A percentile compares a stretch with the other conserved stretches of the same genome.
phyloP scores from a whole-genome alignment of 345 rosid species.

The Erodium maritimum region DNA sequence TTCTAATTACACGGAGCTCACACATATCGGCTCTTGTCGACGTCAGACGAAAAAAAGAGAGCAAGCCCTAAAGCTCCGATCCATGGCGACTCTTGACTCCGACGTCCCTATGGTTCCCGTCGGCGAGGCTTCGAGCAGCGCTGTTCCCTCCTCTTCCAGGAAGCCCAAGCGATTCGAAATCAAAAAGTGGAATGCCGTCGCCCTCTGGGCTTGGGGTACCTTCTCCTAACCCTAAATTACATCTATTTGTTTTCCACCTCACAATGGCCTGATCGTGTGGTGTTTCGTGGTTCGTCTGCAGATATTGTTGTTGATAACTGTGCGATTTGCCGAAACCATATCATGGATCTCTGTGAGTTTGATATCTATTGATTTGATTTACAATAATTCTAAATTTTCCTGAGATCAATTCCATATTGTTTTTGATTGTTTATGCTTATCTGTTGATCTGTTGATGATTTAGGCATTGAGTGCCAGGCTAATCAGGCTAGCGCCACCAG shows the following conservation, averaged over 20 bases:
- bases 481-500: slow-evolving; percentile 90
- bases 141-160: slow-evolving; percentile 48
- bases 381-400: no score
- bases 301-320: slow-evolving; percentile 94
- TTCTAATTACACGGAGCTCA: no score
- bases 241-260: no score
- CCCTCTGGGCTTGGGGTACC: slow-evolving; percentile 96
- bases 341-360: slow-evolving; percentile 89
- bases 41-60: no score
- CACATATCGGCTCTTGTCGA: no score
- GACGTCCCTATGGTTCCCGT: slow-evolving; percentile 74
- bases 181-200: slow-evolving; percentile 90
- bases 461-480: slow-evolving; percentile 97
- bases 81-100: slow-evolving; percentile 65
- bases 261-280: neutral
- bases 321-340: slow-evolving; percentile 93
- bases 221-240: slow-evolving; percentile 6
- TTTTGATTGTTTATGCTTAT: neutral
- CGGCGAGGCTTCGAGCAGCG: slow-evolving; percentile 53
- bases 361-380: neutral
- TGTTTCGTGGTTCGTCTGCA: slow-evolving; percentile 17
- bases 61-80: no score
- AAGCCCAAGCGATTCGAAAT: slow-evolving; percentile 80
- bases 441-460: neutral
- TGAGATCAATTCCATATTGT: neutral